These are phyloP conservation scores for Hericium coralloides DNA, from an alignment of 768 basidiomycete species.

Conservation along the genomic window DNA sequence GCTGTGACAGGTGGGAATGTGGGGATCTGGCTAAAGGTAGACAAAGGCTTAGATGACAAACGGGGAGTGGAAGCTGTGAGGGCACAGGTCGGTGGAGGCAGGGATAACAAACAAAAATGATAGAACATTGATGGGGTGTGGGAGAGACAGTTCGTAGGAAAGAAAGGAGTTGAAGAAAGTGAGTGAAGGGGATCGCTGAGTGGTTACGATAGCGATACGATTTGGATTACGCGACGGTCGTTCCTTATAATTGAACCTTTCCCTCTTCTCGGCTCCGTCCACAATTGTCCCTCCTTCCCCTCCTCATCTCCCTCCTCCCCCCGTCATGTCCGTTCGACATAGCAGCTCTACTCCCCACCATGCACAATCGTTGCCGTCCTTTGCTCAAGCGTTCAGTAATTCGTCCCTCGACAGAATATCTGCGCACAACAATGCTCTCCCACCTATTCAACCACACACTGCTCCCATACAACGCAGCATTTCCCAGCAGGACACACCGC, in stretches of 20 bases:
- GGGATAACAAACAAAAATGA: background rate
- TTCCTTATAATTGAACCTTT: constrained; percentile 4
- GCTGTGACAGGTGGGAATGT: background rate
- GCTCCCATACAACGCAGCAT: constrained; percentile 17
- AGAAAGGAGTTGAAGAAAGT: background rate
- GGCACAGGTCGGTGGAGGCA: background rate
- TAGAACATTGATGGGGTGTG: background rate
- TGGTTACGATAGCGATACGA: background rate
- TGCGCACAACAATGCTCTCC: constrained; percentile 44
- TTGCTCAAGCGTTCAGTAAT: constrained; percentile 64
- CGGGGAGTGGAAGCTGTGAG: background rate
- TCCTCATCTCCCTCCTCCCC: background rate
- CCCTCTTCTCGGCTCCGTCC: background rate
- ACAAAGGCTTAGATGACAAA: too few relatives aligned
- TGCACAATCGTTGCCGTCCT: constrained; percentile 65
- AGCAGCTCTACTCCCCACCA: constrained; percentile 30
- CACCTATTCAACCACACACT: constrained; percentile 50
- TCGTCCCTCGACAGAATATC: constrained; percentile 45
- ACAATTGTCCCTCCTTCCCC: background rate
- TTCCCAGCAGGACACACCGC: constrained; percentile 16
- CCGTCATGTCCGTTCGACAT: constrained; percentile 24
- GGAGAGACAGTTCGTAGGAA: background rate
- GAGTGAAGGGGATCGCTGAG: background rate
- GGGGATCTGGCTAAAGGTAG: background rate
- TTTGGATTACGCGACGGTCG: background rate